Evolutionary conservation across 2,329 filamentous ascomycete genomes (phyloP).

Genomic region (Talaromyces sp.): DNA sequence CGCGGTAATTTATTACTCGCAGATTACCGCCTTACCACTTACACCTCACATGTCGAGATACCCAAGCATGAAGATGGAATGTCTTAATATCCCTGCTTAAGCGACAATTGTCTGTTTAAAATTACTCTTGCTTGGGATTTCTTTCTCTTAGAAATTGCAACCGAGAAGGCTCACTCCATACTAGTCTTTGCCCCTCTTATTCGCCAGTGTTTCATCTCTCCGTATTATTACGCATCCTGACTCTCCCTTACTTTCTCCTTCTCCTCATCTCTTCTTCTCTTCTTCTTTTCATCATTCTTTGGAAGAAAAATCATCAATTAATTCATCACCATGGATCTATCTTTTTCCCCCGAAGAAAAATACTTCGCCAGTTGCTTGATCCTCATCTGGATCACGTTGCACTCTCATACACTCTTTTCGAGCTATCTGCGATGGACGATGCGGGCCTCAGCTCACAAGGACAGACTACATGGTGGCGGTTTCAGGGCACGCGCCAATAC

Average conservation of each 20-base stretch:
- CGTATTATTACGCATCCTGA: neutral
- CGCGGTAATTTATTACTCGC: neutral
- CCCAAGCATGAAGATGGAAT: neutral
- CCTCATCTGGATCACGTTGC: slow-evolving; percentile 11
- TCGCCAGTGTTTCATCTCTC: neutral
- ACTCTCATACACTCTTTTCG: slow-evolving; percentile 8
- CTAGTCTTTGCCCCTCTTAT: neutral
- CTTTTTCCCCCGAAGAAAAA: slow-evolving; percentile 15
- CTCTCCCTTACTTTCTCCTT: neutral
- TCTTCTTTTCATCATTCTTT: neutral
- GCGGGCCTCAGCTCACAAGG: slow-evolving; percentile 2
- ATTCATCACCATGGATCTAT: slow-evolving; percentile 12
- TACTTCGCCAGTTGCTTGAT: slow-evolving; percentile 12
- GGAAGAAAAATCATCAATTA: neutral
- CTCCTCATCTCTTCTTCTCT: neutral
- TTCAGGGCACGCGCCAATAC: neutral
- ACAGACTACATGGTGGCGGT: neutral
- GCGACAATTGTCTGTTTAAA: neutral
- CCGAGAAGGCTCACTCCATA: neutral
- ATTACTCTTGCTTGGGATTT: neutral
- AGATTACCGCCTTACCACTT: neutral
- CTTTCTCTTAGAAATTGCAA: neutral
- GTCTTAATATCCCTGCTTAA: neutral
- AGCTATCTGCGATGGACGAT: slow-evolving; percentile 2
- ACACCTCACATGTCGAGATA: neutral